These are phyloP conservation scores for Betula pendula DNA, from an alignment of 306 rosid species.

Conservation along the genomic window DNA sequence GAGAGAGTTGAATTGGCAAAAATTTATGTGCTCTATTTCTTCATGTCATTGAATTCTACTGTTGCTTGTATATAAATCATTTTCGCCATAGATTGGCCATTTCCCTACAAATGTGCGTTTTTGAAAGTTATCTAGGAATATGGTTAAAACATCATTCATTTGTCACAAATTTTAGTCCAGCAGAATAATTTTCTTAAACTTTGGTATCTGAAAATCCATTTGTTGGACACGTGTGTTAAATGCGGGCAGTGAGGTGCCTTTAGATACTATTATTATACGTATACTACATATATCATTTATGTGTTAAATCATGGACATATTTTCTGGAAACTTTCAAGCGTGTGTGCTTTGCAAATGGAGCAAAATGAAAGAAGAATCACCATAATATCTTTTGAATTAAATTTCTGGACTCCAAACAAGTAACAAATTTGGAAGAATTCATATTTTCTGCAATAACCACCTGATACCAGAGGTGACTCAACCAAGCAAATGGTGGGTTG, in stretches of 20 bases:
- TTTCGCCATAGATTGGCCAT: slow-evolving; percentile 12
- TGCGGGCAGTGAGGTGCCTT: neutral
- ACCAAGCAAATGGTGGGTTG: neutral
- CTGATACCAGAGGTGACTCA: neutral
- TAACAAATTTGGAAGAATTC: neutral
- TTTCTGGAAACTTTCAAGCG: neutral
- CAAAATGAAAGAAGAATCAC: neutral
- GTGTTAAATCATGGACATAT: neutral
- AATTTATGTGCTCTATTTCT: slow-evolving; percentile 11
- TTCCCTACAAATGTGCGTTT: neutral
- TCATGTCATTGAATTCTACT: neutral
- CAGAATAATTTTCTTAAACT: neutral
- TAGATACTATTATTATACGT: neutral
- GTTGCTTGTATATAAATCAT: slow-evolving; percentile 13
- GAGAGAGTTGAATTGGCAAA: slow-evolving; percentile 16
- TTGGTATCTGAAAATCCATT: neutral
- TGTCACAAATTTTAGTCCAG: neutral
- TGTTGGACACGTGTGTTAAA: neutral
- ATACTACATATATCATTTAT: neutral
- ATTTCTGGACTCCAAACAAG: neutral
- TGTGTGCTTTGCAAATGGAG: neutral
- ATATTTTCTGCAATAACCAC: neutral
- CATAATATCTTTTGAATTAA: neutral
- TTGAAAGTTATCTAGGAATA: neutral
- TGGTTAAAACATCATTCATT: neutral